phyloP scores from a whole-genome alignment of 2,329 filamentous ascomycete species.

The Penicillium sp. region DNA sequence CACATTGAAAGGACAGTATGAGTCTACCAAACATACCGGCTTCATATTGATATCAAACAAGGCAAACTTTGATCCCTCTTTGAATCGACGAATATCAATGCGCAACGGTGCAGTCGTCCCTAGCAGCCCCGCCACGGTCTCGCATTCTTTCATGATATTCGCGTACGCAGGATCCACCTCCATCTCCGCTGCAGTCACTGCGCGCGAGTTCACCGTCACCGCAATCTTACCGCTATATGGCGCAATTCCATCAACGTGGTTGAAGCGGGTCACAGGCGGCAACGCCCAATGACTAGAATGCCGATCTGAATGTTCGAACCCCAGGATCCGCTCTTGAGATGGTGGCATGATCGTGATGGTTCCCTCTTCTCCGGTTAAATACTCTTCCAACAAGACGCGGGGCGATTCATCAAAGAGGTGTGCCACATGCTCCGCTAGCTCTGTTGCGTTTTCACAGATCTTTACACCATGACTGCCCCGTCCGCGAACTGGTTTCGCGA shows the following conservation, averaged over 20 bases:
- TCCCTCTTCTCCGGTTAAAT: conserved; percentile 50
- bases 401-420: conserved; percentile 39
- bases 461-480: conserved; percentile 54
- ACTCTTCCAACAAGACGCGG: conserved; percentile 51
- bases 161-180: conserved; percentile 33
- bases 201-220: conserved; percentile 50
- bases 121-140: conserved; percentile 41
- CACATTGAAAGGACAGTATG: background rate
- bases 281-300: conserved; percentile 38
- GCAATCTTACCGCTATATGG: conserved; percentile 53
- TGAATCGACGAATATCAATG: conserved; percentile 49
- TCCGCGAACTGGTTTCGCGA: conserved; percentile 53
- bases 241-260: conserved; percentile 50
- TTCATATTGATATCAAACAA: conserved; percentile 57
- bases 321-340: conserved; percentile 12
- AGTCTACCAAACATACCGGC: conserved; percentile 38
- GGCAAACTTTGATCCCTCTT: conserved; percentile 40
- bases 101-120: conserved; percentile 48
- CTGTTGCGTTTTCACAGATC: conserved; percentile 38
- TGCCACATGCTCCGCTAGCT: conserved; percentile 37
- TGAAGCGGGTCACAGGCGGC: conserved; percentile 50
- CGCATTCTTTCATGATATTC: conserved; percentile 40
- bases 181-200: conserved; percentile 35
- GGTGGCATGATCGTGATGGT: conserved; percentile 57
- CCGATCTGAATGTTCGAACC: background rate